Evolutionary conservation across 2,329 filamentous ascomycete genomes (phyloP).

Genomic region (Fonsecaea pedrosoi): DNA sequence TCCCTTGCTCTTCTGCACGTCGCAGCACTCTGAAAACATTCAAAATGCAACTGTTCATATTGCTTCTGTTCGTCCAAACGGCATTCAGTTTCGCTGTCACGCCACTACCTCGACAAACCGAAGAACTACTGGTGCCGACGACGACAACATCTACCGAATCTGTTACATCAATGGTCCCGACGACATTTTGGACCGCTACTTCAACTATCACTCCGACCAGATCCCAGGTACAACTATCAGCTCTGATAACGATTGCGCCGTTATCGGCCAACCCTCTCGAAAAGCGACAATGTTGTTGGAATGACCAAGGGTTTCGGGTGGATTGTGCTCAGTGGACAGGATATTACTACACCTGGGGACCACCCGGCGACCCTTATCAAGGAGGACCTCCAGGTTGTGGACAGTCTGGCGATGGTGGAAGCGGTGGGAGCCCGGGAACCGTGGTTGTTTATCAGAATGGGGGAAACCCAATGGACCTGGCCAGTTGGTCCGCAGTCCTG

Average conservation of each 20-base stretch:
- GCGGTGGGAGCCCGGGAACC: slow-evolving; percentile 20
- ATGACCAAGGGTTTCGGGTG: slow-evolving; percentile 41
- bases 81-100: slow-evolving; percentile 28
- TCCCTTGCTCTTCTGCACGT: not conserved
- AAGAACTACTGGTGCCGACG: slow-evolving; percentile 21
- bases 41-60: slow-evolving; percentile 28
- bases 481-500: slow-evolving; percentile 24
- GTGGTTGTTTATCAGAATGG: slow-evolving; percentile 32
- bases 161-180: slow-evolving; percentile 9
- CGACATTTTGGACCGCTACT: slow-evolving; percentile 21
- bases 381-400: slow-evolving; percentile 36
- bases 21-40: slow-evolving; percentile 4
- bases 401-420: slow-evolving; percentile 24
- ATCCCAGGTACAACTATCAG: slow-evolving; percentile 24
- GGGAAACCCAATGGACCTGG: slow-evolving; percentile 13
- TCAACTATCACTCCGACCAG: slow-evolving; percentile 18
- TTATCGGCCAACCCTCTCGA: slow-evolving; percentile 35
- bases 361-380: slow-evolving; percentile 36
- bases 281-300: slow-evolving; percentile 39
- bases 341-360: slow-evolving; percentile 42
- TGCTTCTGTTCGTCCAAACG: slow-evolving; percentile 27
- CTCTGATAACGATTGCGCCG: slow-evolving; percentile 38
- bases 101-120: slow-evolving; percentile 15
- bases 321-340: slow-evolving; percentile 42
- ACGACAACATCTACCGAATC: slow-evolving; percentile 13